Base-by-base conservation (phyloP, 2,329 filamentous ascomycete genomes). In the Talaromyces sp. region DNA sequence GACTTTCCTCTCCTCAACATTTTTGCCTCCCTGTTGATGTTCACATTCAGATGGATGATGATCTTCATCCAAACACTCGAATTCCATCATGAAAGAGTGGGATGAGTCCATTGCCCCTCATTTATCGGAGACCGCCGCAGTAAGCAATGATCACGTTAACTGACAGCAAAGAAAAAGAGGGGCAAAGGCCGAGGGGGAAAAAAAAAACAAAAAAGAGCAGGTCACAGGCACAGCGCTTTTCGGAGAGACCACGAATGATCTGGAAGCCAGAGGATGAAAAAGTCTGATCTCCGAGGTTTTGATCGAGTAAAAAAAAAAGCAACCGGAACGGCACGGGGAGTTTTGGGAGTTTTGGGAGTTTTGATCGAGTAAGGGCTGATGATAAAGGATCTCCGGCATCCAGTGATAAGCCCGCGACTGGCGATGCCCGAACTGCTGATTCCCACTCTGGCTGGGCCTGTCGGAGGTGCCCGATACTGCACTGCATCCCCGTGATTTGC, bases 391-490 rank as follows among this genome's bases (percentile, higher is more conserved):
- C 42, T 35, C 13, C 47, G 44, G 41, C 22, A 40, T 30, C 51
- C 44, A 43, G 40, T 55, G 52, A 61, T 58, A 60, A 60, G 51
- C 46, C 52, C 50, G 45, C 41, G 48, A 47, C 30, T 35, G 27
- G 47, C 37, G 39, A 43, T 27, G 37, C 58, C 51, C 43, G 43
- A 46, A 14, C 27, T 32, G 46, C 41, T 50, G 58, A 27, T 35
- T 35, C 32, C 32, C 11, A 14, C 11, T 35, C 14, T 13, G 13
- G n/a, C 33, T 35, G 33, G 7, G 13, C 33, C 33, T 58, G 53
- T 66, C 66, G 66, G 66, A 68, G 65, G 58, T 64, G 58, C 57
- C 65, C 66, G 66, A 67, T 46, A 29, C 17, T 27, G 9, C 27
- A 24, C 46, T 16, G 17, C 45, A 41, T 20, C 20, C 10, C 36